Base-by-base conservation (phyloP, 2,329 filamentous ascomycete genomes). In the Clonostachys chloroleuca region DNA sequence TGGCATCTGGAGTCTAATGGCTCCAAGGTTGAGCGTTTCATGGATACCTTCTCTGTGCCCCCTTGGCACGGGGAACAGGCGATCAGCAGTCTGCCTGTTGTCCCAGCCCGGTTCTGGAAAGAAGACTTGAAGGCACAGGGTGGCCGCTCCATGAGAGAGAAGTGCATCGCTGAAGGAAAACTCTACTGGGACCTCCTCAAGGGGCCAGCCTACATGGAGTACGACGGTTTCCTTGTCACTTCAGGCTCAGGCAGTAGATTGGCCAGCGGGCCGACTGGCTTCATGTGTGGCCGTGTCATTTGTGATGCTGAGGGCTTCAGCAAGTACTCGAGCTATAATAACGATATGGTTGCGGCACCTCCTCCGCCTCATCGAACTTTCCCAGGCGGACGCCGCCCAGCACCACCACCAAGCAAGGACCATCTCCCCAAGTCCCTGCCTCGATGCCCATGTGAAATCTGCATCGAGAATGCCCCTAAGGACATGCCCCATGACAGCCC, bases 131-230 rank as follows among this genome's bases (percentile, higher is more conserved):
- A 56, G 5, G 54, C 61, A 5, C 62, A 65, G 42, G 55, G 51
- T 16, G 59, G 60, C n/a, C 46, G 55, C 17, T 51, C 59, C n/a
- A 66, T 68, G 54, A 56, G 58, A 6, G 58, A 67, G 50, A 65
- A 64, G 53, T 66, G 67, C 43, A 60, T 74, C 46, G 56, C 56
- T 20, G 59, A 74, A 12, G 74, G 74, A 9, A 69, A 62, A 54
- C 43, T 64, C n/a, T 72, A 68, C 58, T 77, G 74, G 73, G 68
- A 73, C 14, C 64, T 77, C 7, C 59, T 69, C 20, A 68, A 75
- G 52, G 61, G 62, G 10, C 72, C 72, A 1, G 65, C 60, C 0
- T 75, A 75, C 49, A 74, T 70, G 64, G 64, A 72, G 7, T 74
- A 76, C 16, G 66, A 73, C 12, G 73, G 72, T 5, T 57, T 58